Evolutionary conservation across 768 basidiomycete species (phyloP), one percentile per base, ranked within the genome.

Genomic region (Suillus luteus): DNA sequence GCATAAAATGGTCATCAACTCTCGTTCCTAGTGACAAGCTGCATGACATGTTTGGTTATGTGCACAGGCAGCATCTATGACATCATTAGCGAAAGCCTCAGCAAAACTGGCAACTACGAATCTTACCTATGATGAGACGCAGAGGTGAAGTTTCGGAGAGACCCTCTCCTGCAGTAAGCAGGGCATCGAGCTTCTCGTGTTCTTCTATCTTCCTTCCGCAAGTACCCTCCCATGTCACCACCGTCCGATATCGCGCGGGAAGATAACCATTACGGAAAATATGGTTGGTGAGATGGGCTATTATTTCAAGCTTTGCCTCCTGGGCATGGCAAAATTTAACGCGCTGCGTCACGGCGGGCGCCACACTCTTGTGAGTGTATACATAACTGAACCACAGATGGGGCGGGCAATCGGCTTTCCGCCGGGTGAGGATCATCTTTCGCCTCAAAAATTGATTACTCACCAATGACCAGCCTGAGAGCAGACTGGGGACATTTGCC

Each of bases 211-310:
- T 69, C 49, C 67, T 73, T 49, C 81, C 81, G 57, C 81, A 80
- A 2, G 63, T 24, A 5, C 73, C 73, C 62, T 79, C 69, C 83
- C 81, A 83, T 69, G 77, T 75, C 38, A 83, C 82, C 24, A 75
- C 65, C 40, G 76, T 67, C 59, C 81, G 73, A 46, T 74, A 60
- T 57, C 77, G 71, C n/a, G 72, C 65, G 8, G 76, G 69, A 31
- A 77, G 69, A 59, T 76, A 84, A 1, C 78, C 78, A 41, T 75
- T 73, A 27, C 55, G 65, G 71, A 84, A 84, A 66, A 83, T 73
- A 62, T 83, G 64, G 74, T 83, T 84, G 59, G 81, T 82, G 61
- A 83, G 66, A 62, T 83, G 78, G n/a, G 81, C 80, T 24, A 83
- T 64, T 31, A 73, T 71, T 64, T 80, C 80, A 59, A 79, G 71